Evolutionary conservation across 2,329 filamentous ascomycete species (phyloP), one percentile per base, ranked within the genome.

Genomic region (Colletotrichum salicis): DNA sequence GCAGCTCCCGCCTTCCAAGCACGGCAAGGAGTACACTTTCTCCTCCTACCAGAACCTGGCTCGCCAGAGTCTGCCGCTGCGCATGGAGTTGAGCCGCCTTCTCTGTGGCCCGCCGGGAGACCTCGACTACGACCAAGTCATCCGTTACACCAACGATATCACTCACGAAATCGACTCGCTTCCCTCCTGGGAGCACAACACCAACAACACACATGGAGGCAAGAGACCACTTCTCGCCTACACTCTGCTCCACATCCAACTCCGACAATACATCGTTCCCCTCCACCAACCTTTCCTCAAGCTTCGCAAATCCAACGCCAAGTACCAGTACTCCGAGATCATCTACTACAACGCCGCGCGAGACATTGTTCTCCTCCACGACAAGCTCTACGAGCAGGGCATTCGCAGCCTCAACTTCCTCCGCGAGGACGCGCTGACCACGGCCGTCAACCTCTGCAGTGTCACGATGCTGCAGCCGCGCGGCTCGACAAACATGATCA

Each of bases 281-380:
- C 82, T 91, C 7, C 88, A 90, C 76, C 88, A 90, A 73, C 88
- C 88, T 1, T 91, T 88, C 77, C 82, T 91, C 35, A 89, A 89
- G 76, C 84, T 90, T 64, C 86, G 88, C 74, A 88, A 88, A 79
- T 83, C 85, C 72, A 89, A 90, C 78, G 88, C 88, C 67, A 89
- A 89, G 74, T 90, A 90, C 76, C 89, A 90, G 75, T 88, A 89
- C 76, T 90, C 89, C 1, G 89, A 91, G 74, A 88, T 90, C 70
- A 86, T 90, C 59, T 91, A 90, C 82, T 90, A 90, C 79, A 90
- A 89, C 67, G 88, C 88, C 0, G 88, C 89, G 1, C 84, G 89
- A 41, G 89, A 91, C 74, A 88, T 91, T 75, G 87, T 91, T 1
- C 81, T 90, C n/a, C 83, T 91, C 73, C 87, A 90, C 77, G 88